Evolutionary conservation across 2,329 filamentous ascomycete species (phyloP).

Genomic region (Cladosporium sp.): DNA sequence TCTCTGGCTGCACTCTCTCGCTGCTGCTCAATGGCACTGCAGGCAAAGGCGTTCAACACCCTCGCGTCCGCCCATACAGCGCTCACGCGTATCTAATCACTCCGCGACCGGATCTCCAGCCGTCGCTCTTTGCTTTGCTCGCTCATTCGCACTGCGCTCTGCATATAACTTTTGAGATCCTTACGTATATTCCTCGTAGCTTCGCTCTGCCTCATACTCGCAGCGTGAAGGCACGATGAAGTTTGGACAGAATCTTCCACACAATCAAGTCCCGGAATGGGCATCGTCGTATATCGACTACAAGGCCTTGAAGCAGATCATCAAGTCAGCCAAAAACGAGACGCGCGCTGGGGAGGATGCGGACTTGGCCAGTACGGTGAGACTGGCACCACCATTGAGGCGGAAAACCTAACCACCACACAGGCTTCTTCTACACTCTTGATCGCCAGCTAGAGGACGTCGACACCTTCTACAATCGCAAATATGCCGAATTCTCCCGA

Average conservation of each 20-base stretch:
- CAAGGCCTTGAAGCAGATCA: slow-evolving; percentile 90
- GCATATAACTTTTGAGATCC: background rate
- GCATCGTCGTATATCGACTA: slow-evolving; percentile 83
- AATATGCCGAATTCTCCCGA: slow-evolving; percentile 80
- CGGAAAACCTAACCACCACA: slow-evolving; percentile 31
- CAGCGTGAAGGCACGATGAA: slow-evolving; percentile 39
- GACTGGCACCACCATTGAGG: slow-evolving; percentile 21
- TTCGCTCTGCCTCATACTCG: background rate
- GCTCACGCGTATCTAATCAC: background rate
- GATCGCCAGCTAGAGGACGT: slow-evolving; percentile 98
- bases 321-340: slow-evolving; percentile 68
- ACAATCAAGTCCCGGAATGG: slow-evolving; percentile 87
- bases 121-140: slow-evolving; percentile 1
- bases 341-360: slow-evolving; percentile 69
- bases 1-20: background rate
- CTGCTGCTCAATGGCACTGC: background rate
- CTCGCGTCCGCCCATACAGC: slow-evolving; percentile 1
- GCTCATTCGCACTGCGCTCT: background rate
- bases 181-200: background rate
- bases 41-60: slow-evolving; percentile 3
- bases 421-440: slow-evolving; percentile 95
- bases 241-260: slow-evolving; percentile 61
- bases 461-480: slow-evolving; percentile 95
- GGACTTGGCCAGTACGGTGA: slow-evolving; percentile 80
- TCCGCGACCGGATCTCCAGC: background rate